These are phyloP conservation scores for Amyloporia xantha DNA, from an alignment of 768 basidiomycete species.

Conservation along the genomic window DNA sequence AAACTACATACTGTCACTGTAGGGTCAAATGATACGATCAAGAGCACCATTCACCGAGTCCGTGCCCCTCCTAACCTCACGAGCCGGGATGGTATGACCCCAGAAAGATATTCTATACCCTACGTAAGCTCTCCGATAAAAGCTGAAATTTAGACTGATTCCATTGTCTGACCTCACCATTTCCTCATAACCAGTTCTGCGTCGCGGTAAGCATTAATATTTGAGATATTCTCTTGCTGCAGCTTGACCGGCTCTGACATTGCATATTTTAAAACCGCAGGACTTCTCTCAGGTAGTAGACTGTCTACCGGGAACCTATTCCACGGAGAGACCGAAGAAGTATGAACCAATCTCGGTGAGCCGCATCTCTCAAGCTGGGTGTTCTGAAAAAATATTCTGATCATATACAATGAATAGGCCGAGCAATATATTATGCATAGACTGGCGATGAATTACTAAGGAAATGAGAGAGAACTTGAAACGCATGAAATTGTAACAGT, in stretches of 20 bases:
- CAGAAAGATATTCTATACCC: slow-evolving; percentile 55
- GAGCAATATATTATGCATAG: slow-evolving; percentile 10
- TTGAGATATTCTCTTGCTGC: not conserved
- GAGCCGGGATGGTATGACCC: slow-evolving; percentile 31
- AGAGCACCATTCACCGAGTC: slow-evolving; percentile 50
- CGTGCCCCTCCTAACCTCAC: slow-evolving; percentile 29
- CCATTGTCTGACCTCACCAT: not conserved
- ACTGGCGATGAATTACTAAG: slow-evolving; percentile 9
- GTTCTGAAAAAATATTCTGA: too few species aligned
- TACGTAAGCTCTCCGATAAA: slow-evolving; percentile 26
- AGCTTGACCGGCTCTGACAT: slow-evolving; percentile 2
- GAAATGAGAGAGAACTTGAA: too few species aligned
- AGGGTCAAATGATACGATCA: slow-evolving; percentile 35
- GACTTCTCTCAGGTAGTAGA: slow-evolving; percentile 28
- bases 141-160: slow-evolving; percentile 31
- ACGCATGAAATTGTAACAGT: too few species aligned
- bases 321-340: slow-evolving; percentile 40
- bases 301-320: slow-evolving; percentile 44
- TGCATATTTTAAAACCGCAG: slow-evolving; percentile 1
- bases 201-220: slow-evolving; percentile 27
- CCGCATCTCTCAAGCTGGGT: not conserved
- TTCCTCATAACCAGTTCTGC: slow-evolving; percentile 27
- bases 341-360: slow-evolving; percentile 38
- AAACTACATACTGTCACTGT: too few species aligned
- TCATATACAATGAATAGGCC: slow-evolving; percentile 3